Percentiles rank a stretch among this genome's conserved stretches.
phyloP scores from a whole-genome alignment of 2,329 filamentous ascomycete genomes.

The Hypoxylon sp. region DNA sequence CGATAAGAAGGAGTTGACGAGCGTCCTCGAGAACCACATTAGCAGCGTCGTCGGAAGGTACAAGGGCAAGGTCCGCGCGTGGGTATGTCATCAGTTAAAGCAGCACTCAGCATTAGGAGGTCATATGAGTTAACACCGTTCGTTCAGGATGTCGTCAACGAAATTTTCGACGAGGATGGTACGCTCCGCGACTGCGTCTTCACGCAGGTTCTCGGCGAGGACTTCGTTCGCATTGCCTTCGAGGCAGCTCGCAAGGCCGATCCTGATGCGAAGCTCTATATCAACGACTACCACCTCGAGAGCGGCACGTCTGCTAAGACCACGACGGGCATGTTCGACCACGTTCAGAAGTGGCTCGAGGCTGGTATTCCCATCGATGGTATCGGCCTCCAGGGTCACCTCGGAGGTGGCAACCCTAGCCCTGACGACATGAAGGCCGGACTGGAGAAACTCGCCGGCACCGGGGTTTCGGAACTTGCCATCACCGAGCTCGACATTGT shows the following conservation, averaged over 20 bases:
- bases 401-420: slow-evolving; percentile 47
- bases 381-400: slow-evolving; percentile 60
- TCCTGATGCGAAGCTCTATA: slow-evolving; percentile 71
- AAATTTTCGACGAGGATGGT: slow-evolving; percentile 67
- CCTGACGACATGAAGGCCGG: slow-evolving; percentile 51
- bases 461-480: slow-evolving; percentile 57
- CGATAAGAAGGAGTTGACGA: slow-evolving; percentile 51
- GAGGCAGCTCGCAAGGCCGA: slow-evolving; percentile 69
- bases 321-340: slow-evolving; percentile 53
- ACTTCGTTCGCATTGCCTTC: slow-evolving; percentile 74
- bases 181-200: slow-evolving; percentile 66
- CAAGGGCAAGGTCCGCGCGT: slow-evolving; percentile 67
- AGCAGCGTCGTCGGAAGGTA: slow-evolving; percentile 61
- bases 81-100: slow-evolving; percentile 42
- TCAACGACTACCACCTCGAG: slow-evolving; percentile 75
- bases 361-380: slow-evolving; percentile 65
- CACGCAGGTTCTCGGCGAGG: slow-evolving; percentile 70
- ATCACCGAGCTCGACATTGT: slow-evolving; percentile 66
- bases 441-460: slow-evolving; percentile 53
- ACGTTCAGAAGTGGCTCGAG: slow-evolving; percentile 60
- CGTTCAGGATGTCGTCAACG: slow-evolving; percentile 64
- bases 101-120: not conserved
- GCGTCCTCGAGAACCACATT: slow-evolving; percentile 65
- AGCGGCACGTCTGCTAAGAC: slow-evolving; percentile 63
- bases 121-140: not conserved